phyloP scores from a whole-genome alignment of 116 monocot genomes.

The Papilionanthe hybrid region DNA sequence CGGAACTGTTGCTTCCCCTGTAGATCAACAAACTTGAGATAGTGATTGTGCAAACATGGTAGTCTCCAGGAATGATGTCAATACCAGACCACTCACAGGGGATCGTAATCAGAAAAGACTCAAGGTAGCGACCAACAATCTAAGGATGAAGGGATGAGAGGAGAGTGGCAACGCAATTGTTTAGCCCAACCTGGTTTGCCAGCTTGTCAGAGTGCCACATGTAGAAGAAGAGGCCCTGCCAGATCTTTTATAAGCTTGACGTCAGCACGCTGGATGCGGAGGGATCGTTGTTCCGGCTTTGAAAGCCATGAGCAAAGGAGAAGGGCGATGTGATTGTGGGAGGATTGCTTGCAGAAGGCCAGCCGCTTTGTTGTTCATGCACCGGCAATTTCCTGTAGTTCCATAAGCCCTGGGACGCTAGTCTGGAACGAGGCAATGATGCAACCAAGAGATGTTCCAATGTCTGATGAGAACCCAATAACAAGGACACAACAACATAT shows the following conservation, averaged over 20 bases:
- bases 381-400: constrained; percentile 19
- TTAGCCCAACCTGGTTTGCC: constrained; percentile 52
- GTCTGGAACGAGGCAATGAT: neutral
- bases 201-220: constrained; percentile 89
- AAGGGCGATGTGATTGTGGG: constrained; percentile 47
- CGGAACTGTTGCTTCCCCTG: too few relatives aligned
- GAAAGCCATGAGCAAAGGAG: constrained; percentile 45
- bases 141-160: constrained; percentile 29
- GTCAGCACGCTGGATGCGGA: constrained; percentile 22
- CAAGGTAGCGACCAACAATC: constrained; percentile 49
- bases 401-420: neutral
- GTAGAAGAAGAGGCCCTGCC: constrained; percentile 97
- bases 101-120: constrained; percentile 53
- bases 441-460: constrained; percentile 13
- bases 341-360: constrained; percentile 54
- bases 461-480: constrained; percentile 53
- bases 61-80: constrained; percentile 24
- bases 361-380: constrained; percentile 53
- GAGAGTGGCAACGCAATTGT: constrained; percentile 42
- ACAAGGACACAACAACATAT: constrained; percentile 39
- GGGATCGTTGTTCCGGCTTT: neutral
- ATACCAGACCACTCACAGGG: constrained; percentile 89
- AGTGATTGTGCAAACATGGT: too few relatives aligned
- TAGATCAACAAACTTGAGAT: too few relatives aligned
- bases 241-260: constrained; percentile 80